Evolutionary conservation across 495 filamentous ascomycete species (phyloP).

Genomic region (Aspergillus panamensis): DNA sequence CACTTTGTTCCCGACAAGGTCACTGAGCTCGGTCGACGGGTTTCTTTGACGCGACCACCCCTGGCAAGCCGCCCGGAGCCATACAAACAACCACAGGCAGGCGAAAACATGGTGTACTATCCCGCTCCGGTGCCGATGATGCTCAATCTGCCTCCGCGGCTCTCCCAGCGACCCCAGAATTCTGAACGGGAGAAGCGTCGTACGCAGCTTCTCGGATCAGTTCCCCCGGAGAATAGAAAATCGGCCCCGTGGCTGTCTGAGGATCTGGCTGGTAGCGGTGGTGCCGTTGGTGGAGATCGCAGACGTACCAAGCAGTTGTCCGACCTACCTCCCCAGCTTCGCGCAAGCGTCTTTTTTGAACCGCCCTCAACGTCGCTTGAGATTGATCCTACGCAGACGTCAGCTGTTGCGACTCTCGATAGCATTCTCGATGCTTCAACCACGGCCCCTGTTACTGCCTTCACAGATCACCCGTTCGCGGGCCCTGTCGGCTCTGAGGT

Average conservation of each 20-base stretch:
- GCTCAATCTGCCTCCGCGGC: conserved; percentile 83
- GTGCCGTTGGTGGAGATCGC: conserved; percentile 4
- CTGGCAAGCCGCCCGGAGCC: conserved; percentile 52
- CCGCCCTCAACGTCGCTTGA: conserved; percentile 56
- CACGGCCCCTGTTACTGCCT: conserved; percentile 85
- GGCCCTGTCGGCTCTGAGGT: conserved; percentile 67
- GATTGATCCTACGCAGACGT: conserved; percentile 70
- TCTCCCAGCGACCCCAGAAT: conserved; percentile 66
- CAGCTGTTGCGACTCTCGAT: conserved; percentile 84
- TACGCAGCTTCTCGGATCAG: conserved; percentile 55
- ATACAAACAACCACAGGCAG: conserved; percentile 60
- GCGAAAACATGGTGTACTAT: conserved; percentile 85
- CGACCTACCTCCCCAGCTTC: conserved; percentile 77
- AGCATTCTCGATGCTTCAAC: conserved; percentile 94
- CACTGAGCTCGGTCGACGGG: conserved; percentile 28
- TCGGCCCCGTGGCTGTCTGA: conserved; percentile 36
- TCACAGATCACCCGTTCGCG: conserved; percentile 86
- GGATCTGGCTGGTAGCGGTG: conserved; percentile 19
- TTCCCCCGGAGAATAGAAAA: conserved; percentile 48
- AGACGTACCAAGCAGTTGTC: conserved; percentile 37
- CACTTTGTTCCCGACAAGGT: conserved; percentile 61
- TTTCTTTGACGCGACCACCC: conserved; percentile 39
- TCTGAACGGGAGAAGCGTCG: conserved; percentile 63
- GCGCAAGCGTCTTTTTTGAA: conserved; percentile 90
- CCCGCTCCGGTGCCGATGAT: conserved; percentile 91